Evolutionary conservation across 2,329 filamentous ascomycete genomes (phyloP).

Genomic region (Geosmithia flava): DNA sequence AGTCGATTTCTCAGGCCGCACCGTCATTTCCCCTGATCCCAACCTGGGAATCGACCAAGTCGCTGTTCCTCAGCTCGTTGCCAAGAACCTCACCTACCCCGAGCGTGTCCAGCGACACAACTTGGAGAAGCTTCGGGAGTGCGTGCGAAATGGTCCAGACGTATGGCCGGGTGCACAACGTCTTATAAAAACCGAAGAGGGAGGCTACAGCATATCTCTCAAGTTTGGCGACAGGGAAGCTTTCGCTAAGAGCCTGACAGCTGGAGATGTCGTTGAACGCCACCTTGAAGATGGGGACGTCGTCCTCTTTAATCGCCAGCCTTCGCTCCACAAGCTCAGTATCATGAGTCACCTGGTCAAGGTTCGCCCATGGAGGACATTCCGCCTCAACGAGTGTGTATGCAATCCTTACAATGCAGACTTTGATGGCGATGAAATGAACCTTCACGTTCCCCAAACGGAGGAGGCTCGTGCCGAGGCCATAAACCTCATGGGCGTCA

Average conservation of each 20-base stretch:
- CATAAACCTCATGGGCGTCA: conserved; percentile 94
- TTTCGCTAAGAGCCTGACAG: conserved; percentile 61
- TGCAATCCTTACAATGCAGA: conserved; percentile 98
- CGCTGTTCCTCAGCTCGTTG: conserved; percentile 81
- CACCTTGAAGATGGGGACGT: conserved; percentile 94
- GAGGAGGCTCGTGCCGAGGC: conserved; percentile 94
- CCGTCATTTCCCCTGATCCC: conserved; percentile 94
- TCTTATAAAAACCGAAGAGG: conserved; percentile 55
- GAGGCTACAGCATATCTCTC: conserved; percentile 59
- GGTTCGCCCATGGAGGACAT: conserved; percentile 88
- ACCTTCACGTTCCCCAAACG: conserved; percentile 92
- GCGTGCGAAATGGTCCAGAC: conserved; percentile 62
- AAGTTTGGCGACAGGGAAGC: conserved; percentile 61
- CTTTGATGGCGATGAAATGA: conserved; percentile 99
- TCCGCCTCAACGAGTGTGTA: conserved; percentile 94
- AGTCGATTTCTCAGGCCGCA: conserved; percentile 95
- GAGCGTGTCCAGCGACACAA: conserved; percentile 81
- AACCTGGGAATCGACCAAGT: conserved; percentile 91
- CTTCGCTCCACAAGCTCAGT: conserved; percentile 94
- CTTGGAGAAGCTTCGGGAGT: conserved; percentile 63
- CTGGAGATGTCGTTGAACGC: conserved; percentile 84
- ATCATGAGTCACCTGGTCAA: conserved; percentile 95
- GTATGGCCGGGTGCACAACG: conserved; percentile 80
- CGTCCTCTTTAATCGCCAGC: conserved; percentile 95
- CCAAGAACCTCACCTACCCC: conserved; percentile 91